Evolutionary conservation across 768 basidiomycete species (phyloP).

Genomic region (Boletellus ananiceps): DNA sequence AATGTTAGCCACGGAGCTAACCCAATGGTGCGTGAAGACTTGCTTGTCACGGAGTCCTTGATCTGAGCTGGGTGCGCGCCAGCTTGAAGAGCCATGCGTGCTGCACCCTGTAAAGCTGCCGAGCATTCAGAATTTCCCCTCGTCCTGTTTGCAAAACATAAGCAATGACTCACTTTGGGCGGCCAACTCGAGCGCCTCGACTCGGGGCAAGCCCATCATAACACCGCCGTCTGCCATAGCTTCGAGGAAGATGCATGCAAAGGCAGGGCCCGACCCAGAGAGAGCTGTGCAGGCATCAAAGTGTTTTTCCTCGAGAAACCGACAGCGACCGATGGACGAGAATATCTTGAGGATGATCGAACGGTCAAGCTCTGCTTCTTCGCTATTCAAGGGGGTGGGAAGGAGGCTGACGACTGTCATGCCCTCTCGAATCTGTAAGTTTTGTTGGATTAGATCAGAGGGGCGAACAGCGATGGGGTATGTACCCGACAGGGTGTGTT

Average conservation of each 20-base stretch:
- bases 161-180: slow-evolving; percentile 71
- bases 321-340: slow-evolving; percentile 92
- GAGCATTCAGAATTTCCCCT: not conserved
- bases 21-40: slow-evolving; percentile 24
- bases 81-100: slow-evolving; percentile 87
- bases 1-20: slow-evolving; percentile 1
- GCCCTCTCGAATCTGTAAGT: slow-evolving; percentile 86
- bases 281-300: slow-evolving; percentile 98
- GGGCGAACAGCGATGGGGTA: not conserved
- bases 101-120: slow-evolving; percentile 90
- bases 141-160: not conserved
- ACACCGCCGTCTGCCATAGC: slow-evolving; percentile 99
- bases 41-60: slow-evolving; percentile 96
- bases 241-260: slow-evolving; percentile 94
- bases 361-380: slow-evolving; percentile 52
- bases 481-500: slow-evolving; percentile 93
- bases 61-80: slow-evolving; percentile 94
- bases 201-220: slow-evolving; percentile 97
- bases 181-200: slow-evolving; percentile 91
- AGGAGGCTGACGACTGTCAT: slow-evolving; percentile 93
- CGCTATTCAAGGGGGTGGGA: slow-evolving; percentile 39
- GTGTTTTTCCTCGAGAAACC: slow-evolving; percentile 96
- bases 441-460: not conserved
- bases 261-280: slow-evolving; percentile 94
- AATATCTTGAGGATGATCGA: slow-evolving; percentile 87